A percentile compares a stretch with the other conserved stretches of the same genome.
Evolutionary conservation across 2,329 filamentous ascomycete species (phyloP).

Genomic region (Elsinoe perseae): DNA sequence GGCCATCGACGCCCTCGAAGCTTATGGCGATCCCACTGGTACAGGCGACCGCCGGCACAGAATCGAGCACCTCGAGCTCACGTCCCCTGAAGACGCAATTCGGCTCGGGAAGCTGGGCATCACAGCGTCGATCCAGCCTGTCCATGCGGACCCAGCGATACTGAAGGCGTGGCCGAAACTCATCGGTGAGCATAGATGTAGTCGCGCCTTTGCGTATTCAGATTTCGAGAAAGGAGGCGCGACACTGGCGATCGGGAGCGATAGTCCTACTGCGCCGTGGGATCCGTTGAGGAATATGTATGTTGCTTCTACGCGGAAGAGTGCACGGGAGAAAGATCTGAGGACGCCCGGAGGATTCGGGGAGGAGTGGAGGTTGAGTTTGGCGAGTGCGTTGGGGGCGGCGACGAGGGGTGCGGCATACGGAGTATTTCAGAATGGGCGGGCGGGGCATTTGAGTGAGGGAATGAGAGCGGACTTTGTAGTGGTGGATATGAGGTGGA

Average conservation of each 20-base stretch:
- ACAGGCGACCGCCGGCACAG: slow-evolving; percentile 46
- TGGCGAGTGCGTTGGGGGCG: slow-evolving; percentile 41
- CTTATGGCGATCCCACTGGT: slow-evolving; percentile 28
- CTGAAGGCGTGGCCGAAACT: slow-evolving; percentile 54
- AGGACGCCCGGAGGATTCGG: slow-evolving; percentile 42
- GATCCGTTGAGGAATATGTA: slow-evolving; percentile 50
- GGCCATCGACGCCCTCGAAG: slow-evolving; percentile 50
- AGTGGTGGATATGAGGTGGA: slow-evolving; percentile 37
- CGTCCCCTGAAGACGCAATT: slow-evolving; percentile 47
- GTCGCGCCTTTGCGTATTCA: slow-evolving; percentile 55
- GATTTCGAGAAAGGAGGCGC: slow-evolving; percentile 52
- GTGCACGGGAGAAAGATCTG: slow-evolving; percentile 36
- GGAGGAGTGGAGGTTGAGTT: slow-evolving; percentile 46
- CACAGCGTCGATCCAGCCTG: slow-evolving; percentile 87
- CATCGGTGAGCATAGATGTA: slow-evolving; percentile 47
- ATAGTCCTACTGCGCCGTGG: slow-evolving; percentile 53
- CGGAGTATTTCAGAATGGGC: slow-evolving; percentile 50
- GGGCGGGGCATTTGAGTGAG: slow-evolving; percentile 45
- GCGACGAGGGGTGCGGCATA: slow-evolving; percentile 47
- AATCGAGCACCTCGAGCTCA: slow-evolving; percentile 58
- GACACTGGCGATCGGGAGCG: slow-evolving; percentile 50
- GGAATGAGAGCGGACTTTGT: slow-evolving; percentile 54
- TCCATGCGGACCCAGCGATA: slow-evolving; percentile 72
- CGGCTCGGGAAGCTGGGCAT: slow-evolving; percentile 53
- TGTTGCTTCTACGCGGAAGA: slow-evolving; percentile 51